Base-by-base conservation (phyloP, 2,329 filamentous ascomycete genomes). In the Penicillium sp. region DNA sequence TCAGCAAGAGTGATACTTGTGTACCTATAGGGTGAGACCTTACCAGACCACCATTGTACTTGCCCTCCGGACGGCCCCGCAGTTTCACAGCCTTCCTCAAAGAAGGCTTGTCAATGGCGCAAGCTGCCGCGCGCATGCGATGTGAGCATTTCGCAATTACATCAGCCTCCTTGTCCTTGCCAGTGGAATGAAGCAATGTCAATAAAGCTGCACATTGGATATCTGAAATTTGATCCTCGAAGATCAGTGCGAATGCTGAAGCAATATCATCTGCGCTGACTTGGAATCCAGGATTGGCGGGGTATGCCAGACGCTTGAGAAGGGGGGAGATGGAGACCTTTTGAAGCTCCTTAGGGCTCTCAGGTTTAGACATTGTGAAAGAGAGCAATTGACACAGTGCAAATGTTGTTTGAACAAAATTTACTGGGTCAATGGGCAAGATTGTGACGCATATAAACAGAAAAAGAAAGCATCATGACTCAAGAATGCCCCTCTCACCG, bases 171-270 rank as follows among this genome's bases (percentile, higher is more conserved):
- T 89, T 85, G 74, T 98, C 95, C 73, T 91, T 85, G 57, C 88
- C 87, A 1, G 92, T 96, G 65, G 96, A 97, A 77, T 97, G 93
- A 46, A 99, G 82, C 53, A 92, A 90, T 70, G 95, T 97, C 52
- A 98, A 82, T 55, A 99, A 82, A 39, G 93, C 90, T 53, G 90
- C 90, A 1, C 90, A 90, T 74, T 98, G 95, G 9, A 93, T 90
- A 39, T 90, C 88, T n/a, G 90, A 93, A 19, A 98, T 82, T 63
- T 87, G 86, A 77, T 97, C 89, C 57, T 92, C 93, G 76, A 98
- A 98, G 71, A 97, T 96, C 70, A 93, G 83, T 5, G 91, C 88
- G 66, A 98, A 88, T 53, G 93, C 93, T n/a, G 88, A 83, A 58
- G 93, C 91, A 72, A 99, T 95, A 73, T 97, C 91, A 50, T 85